These are phyloP conservation scores for Themeda triandra DNA, from an alignment of 176 grass and related monocot genomes.

Conservation along the genomic window DNA sequence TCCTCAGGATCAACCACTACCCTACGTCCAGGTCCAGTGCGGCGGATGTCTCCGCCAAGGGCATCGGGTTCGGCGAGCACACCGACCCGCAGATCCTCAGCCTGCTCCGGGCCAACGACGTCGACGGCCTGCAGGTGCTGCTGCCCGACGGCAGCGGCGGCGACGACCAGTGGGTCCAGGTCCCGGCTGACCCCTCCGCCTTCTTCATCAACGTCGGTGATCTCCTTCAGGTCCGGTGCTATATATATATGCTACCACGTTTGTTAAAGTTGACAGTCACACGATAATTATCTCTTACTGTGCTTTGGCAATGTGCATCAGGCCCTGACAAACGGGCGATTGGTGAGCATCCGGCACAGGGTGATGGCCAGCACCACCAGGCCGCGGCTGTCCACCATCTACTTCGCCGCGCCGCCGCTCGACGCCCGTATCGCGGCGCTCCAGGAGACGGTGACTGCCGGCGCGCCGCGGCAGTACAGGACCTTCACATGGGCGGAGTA, in stretches of 20 bases:
- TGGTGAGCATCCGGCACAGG: slow-evolving; percentile 79
- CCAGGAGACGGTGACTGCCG: slow-evolving; percentile 41
- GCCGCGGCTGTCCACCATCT: slow-evolving; percentile 62
- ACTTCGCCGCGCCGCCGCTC: slow-evolving; percentile 70
- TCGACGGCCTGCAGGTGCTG: slow-evolving; percentile 74
- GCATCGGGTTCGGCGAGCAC: slow-evolving; percentile 90
- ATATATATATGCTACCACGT: too few species aligned
- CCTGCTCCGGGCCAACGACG: slow-evolving; percentile 71
- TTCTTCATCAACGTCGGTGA: slow-evolving; percentile 85
- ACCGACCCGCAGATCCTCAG: slow-evolving; percentile 87
- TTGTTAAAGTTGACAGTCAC: too few species aligned
- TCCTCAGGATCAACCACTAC: slow-evolving; percentile 90
- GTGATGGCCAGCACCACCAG: slow-evolving; percentile 62
- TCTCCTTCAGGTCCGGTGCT: slow-evolving; percentile 64
- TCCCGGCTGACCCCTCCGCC: slow-evolving; percentile 60
- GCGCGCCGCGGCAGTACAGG: slow-evolving; percentile 37
- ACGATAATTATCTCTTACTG: too few species aligned
- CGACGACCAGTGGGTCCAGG: slow-evolving; percentile 45
- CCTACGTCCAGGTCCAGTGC: slow-evolving; percentile 13
- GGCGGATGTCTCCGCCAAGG: not conserved
- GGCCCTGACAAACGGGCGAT: slow-evolving; percentile 85
- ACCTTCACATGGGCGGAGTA: slow-evolving; percentile 88
- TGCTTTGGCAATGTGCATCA: slow-evolving; percentile 10
- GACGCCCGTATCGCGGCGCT: slow-evolving; percentile 40
- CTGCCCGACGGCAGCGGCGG: not conserved